Evolutionary conservation across 1,139 yeast species (phyloP).

Genomic region (Geotrichum australiense): DNA sequence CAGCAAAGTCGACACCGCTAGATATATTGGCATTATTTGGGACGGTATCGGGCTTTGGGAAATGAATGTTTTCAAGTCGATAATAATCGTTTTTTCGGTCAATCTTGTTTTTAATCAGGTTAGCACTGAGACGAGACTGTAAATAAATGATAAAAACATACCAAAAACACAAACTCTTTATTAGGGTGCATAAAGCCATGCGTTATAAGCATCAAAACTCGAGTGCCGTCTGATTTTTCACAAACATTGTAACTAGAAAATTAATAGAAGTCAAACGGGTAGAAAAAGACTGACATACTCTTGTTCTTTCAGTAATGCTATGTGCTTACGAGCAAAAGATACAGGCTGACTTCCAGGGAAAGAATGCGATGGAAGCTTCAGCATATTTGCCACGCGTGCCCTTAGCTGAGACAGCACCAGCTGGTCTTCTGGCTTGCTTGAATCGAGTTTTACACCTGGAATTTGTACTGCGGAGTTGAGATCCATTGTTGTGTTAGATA

Average conservation of each 20-base stretch:
- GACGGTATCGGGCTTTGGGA: conserved; percentile 61
- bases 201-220: conserved; percentile 74
- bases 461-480: too few species aligned
- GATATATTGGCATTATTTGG: too few species aligned
- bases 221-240: conserved; percentile 90
- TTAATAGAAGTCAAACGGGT: background rate
- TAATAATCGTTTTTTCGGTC: conserved; percentile 85
- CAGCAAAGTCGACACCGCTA: conserved; percentile 56
- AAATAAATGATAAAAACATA: conserved; percentile 3
- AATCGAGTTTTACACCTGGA: too few species aligned
- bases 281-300: conserved; percentile 35
- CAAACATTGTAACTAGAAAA: conserved; percentile 62
- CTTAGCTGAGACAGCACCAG: too few species aligned
- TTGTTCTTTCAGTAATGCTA: conserved; percentile 52
- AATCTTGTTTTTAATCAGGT: too few species aligned
- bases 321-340: conserved; percentile 72
- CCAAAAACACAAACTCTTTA: conserved; percentile 43
- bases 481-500: too few species aligned
- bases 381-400: conserved; percentile 63
- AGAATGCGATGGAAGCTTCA: conserved; percentile 35
- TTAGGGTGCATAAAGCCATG: conserved; percentile 33
- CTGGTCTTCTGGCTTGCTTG: too few species aligned
- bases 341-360: conserved; percentile 76
- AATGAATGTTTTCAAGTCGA: conserved; percentile 74
- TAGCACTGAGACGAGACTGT: background rate